Evolutionary conservation across 768 basidiomycete species (phyloP), one percentile per base, ranked within the genome.

Genomic region (Podaxis sp.): DNA sequence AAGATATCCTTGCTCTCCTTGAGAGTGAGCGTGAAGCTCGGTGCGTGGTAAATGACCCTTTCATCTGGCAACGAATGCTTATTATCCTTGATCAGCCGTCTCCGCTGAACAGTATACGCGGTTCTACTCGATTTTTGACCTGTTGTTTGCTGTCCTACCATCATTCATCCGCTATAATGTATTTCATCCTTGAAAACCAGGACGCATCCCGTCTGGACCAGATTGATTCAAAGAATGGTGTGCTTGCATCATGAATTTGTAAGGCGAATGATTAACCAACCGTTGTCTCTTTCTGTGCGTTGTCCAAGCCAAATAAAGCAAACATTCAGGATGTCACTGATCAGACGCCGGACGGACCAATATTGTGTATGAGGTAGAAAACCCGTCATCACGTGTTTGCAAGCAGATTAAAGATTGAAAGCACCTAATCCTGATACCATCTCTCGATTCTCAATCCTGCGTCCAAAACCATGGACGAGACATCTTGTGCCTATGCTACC

Each of bases 11-110:
- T 65, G 94, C 96, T 68, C 82, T 99, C 67, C 82, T 98, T 73
- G 97, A 99, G 84, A 91, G 91, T 75, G 97, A 99, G 80, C 93
- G 97, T 79, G 97, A 99, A 83, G 97, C 97, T 71, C 93, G 97
- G 97, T 97, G 72, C 71, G 94, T 87, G 25, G 13, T 43, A 49
- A 50, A 24, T 17, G 38, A 13, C 24, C n/a, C 8, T 19, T 19
- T 17, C 7, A 9, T 46, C 7, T 38, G 4, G 22, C 60, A 27
- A 50, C n/a, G 33, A 22, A 37, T 57, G n/a, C 61, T 52, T 36
- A 46, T 33, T 2, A 12, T 8, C 22, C 51, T 11, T 36, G 9
- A 54, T 5, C 43, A 79, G 79, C 57, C 78, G 77, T 65, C 74
- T 79, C 59, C 78, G 78, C 69, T 79, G 71, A 74, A 68, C 47